These are phyloP conservation scores for Ustilago bromivora DNA, from an alignment of 1,284 basidiomycete species.

Conservation along the genomic window DNA sequence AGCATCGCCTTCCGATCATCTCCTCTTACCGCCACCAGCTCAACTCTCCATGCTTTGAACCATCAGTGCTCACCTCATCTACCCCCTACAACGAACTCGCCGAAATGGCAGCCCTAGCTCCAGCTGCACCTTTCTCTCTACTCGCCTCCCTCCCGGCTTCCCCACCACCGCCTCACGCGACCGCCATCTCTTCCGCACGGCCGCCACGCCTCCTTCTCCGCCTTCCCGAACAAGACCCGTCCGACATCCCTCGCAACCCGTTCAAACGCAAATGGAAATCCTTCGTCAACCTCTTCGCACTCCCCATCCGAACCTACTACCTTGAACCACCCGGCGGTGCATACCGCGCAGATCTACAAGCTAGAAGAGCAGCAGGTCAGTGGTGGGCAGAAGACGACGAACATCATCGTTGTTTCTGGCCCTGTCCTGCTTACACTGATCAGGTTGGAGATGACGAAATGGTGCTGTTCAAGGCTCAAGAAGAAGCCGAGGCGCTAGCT, in stretches of 20 bases:
- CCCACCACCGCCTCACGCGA: not conserved
- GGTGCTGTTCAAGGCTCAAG: slow-evolving; percentile 51
- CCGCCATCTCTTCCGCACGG: not conserved
- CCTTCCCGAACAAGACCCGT: slow-evolving; percentile 3
- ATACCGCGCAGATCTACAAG: slow-evolving; percentile 27
- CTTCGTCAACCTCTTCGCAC: slow-evolving; percentile 51
- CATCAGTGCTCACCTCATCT: not conserved
- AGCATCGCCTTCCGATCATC: not conserved
- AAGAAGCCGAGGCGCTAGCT: slow-evolving; percentile 26
- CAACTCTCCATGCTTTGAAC: not conserved
- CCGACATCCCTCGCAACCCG: slow-evolving; percentile 17
- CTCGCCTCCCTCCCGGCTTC: not conserved
- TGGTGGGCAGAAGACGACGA: slow-evolving; percentile 22
- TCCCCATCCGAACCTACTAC: slow-evolving; percentile 52
- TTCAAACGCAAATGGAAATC: slow-evolving; percentile 49
- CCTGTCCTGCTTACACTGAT: slow-evolving; percentile 41
- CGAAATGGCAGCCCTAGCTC: not conserved
- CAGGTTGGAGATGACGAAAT: slow-evolving; percentile 51
- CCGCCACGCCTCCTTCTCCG: slow-evolving; percentile 20
- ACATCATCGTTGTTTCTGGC: slow-evolving; percentile 17
- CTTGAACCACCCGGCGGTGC: slow-evolving; percentile 32
- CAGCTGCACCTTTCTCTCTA: not conserved
- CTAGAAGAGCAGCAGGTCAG: slow-evolving; percentile 5
- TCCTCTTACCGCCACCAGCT: not conserved
- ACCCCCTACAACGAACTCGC: not conserved